Base-by-base conservation (phyloP, 2,329 filamentous ascomycete species). In the Tolypocladium ovalisporum region DNA sequence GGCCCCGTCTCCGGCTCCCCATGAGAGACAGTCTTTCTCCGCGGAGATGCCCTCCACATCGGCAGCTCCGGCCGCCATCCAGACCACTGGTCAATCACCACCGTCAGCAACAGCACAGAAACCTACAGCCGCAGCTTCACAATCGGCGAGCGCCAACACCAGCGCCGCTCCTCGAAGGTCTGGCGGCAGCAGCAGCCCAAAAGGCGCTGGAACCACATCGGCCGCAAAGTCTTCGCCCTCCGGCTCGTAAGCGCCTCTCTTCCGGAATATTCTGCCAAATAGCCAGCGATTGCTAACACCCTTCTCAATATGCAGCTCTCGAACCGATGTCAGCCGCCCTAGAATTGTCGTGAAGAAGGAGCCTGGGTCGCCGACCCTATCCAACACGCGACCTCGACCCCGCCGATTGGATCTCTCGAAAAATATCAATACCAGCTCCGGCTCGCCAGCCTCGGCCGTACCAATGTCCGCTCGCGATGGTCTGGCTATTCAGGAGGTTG, bases 281-380 rank as follows among this genome's bases (percentile, higher is more conserved):
- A 19, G 17, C 17, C 4, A 22, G 29, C 29, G 22, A 17, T 32
- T 36, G 60, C 58, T 59, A 52, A 54, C 54, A 36, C 52, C 44
- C 54, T 60, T 27, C 58, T 65, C 61, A 56, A 34, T 54, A 53
- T 56, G 42, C 52, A 55, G 57, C 36, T 54, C 40, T 13, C 54
- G 52, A 32, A 40, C 29, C 24, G 52, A 57, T 24, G 13, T 71
- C 71, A 79, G 75, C 52, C 72, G 74, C 34, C 89, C 89, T 44
- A 92, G 90, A 75, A 95, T 97, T 61, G 82, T 96, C 62, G 92
- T 99, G 59, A 97, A 97, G 79, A 97, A 97, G 74, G 94, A 99
- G 73, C 92, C 92, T 37, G 84, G 88, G 47, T 97, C 93, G 52
- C 93, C 93, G 56, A 88, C 88, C 62, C 83, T 94, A 67, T 79